A percentile compares a stretch with the other conserved stretches of the same genome.
phyloP scores from a whole-genome alignment of 2,329 filamentous ascomycete genomes.

The Pseudogymnoascus sp. region DNA sequence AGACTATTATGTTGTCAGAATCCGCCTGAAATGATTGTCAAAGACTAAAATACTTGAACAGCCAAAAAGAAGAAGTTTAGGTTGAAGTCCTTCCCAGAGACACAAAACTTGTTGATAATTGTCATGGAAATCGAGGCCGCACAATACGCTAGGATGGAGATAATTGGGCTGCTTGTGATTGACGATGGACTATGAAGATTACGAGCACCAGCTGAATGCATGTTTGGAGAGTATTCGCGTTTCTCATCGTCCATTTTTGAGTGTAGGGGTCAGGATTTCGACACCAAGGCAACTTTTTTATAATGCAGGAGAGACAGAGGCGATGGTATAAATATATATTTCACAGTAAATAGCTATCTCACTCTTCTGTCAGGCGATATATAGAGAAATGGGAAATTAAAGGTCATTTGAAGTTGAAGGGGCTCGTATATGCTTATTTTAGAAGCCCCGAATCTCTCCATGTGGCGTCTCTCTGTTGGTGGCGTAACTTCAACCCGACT shows the following conservation, averaged over 20 bases:
- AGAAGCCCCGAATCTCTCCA: background rate
- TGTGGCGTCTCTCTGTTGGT: no score
- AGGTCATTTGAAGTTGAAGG: background rate
- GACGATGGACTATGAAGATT: background rate
- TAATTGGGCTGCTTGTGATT: conserved; percentile 63
- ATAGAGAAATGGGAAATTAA: background rate
- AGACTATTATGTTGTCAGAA: conserved; percentile 48
- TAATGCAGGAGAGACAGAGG: background rate
- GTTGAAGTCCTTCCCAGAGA: conserved; percentile 83
- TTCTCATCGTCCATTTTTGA: conserved; percentile 77
- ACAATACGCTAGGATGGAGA: conserved; percentile 82
- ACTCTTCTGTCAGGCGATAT: background rate
- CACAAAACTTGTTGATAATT: conserved; percentile 94
- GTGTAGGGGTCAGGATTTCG: background rate
- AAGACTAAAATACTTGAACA: conserved; percentile 64
- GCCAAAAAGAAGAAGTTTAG: conserved; percentile 86
- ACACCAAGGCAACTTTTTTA: background rate
- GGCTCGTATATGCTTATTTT: background rate
- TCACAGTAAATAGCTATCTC: background rate
- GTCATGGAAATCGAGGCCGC: conserved; percentile 95
- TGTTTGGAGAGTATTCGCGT: conserved; percentile 68
- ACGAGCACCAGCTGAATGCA: conserved; percentile 46
- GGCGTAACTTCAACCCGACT: no score
- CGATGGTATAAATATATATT: no score
- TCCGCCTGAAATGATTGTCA: no score